Conservation (phyloP, 2,329 filamentous ascomycete genomes). For the Aspergillus phoenicis region DNA sequence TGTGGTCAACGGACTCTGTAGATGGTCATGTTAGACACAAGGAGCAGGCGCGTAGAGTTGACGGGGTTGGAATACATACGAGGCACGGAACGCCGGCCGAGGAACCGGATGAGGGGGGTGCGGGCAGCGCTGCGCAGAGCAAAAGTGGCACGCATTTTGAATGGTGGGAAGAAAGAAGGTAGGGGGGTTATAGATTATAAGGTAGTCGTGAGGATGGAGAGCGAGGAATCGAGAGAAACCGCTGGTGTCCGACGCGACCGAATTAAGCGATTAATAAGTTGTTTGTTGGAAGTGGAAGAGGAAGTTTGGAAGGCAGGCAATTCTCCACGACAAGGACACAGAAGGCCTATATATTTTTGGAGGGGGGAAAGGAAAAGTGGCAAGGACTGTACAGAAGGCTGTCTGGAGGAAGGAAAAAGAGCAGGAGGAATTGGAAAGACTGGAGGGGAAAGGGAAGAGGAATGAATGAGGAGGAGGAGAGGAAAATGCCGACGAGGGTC, state of each 20-base stretch:
- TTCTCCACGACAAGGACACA: not conserved
- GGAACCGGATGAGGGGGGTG: conserved; percentile 53
- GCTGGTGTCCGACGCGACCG: conserved; percentile 34
- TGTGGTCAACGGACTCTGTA: conserved; percentile 53
- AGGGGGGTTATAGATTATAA: conserved; percentile 17
- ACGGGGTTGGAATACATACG: conserved; percentile 35
- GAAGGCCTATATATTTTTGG: conserved; percentile 5
- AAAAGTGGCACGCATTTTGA: conserved; percentile 47
- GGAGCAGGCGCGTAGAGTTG: not conserved
- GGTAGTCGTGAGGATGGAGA: conserved; percentile 16
- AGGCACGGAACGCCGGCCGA: conserved; percentile 51
- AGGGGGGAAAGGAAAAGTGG: conserved; percentile 11
- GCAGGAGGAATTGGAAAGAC: conserved; percentile 17
- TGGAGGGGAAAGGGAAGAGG: conserved; percentile 18
- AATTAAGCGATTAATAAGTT: conserved; percentile 13
- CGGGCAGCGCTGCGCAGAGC: conserved; percentile 46
- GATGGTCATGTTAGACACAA: conserved; percentile 7
- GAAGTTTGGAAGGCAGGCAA: not conserved
- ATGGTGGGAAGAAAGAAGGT: conserved; percentile 10
- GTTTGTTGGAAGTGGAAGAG: not conserved
- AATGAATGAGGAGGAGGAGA: conserved; percentile 17
- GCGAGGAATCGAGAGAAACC: conserved; percentile 30
- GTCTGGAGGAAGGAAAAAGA: conserved; percentile 19
- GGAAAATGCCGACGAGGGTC: conserved; percentile 20
- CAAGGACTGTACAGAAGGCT: conserved; percentile 17